Evolutionary conservation across 1,284 basidiomycete species (phyloP), one percentile per base, ranked within the genome.

Genomic region (Tilletia horrida): DNA sequence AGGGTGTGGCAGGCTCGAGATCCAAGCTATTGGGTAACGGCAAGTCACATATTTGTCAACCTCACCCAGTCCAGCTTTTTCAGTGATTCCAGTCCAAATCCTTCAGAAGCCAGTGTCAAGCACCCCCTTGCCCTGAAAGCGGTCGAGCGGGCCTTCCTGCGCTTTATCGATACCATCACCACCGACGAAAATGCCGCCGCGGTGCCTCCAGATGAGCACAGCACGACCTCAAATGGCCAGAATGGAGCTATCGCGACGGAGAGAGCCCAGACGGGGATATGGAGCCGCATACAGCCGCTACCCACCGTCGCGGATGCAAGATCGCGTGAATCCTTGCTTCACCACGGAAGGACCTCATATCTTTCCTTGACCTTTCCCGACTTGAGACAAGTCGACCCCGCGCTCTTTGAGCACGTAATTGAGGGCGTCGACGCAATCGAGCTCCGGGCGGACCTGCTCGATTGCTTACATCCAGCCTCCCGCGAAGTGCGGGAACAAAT

Each of bases 361-460:
- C 52, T 70, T 13, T 68, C 62, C n/a, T 52, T 70, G 25, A 66
- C 69, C 16, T 69, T 70, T 27, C 62, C 69, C 23, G 69, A 70
- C 40, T 25, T 70, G 31, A 31, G 66, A 23, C 25, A 59, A 11
- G 64, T 68, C 9, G 27, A 31, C 18, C 61, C 62, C 3, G 44
- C 45, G 4, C 21, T 63, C 1, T 52, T 69, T 23, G 48, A 62
- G 14, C 27, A 48, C 25, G 65, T 70, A 14, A 42, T 65, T 3
- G 61, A 68, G 40, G 69, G 69, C 29, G 67, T 70, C 27, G 69
- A 70, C 52, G 66, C 67, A 4, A 13, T 70, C n/a, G 69, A 70
- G 66, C 52, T 70, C 16, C 66, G 69, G n/a, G 69, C 62, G 14
- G 69, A 70, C 55, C 35, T 68, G 40, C 44, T 67, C n/a, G 62